Evolutionary conservation across 2,329 filamentous ascomycete species (phyloP).

Genomic region (Colletotrichum melonis): DNA sequence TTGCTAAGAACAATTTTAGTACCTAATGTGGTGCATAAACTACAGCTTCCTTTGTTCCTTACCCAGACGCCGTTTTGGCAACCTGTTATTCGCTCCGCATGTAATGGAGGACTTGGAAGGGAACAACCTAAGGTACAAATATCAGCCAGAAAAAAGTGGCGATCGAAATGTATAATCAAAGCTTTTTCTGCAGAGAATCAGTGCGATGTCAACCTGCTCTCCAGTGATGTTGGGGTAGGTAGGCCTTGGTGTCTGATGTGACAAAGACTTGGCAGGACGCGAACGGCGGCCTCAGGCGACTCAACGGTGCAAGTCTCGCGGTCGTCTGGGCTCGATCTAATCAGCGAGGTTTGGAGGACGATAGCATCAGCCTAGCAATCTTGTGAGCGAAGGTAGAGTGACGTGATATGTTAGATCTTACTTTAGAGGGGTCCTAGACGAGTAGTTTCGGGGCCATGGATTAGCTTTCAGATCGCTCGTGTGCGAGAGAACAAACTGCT

Average conservation of each 20-base stretch:
- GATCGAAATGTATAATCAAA: constrained; percentile 11
- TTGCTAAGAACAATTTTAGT: constrained; percentile 20
- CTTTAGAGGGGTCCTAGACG: constrained; percentile 58
- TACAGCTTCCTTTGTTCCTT: constrained; percentile 30
- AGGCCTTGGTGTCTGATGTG: constrained; percentile 20
- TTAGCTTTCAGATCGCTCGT: constrained; percentile 80
- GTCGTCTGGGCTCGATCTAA: background rate
- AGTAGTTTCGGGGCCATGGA: constrained; percentile 55
- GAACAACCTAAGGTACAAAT: constrained; percentile 38
- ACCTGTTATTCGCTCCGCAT: constrained; percentile 26
- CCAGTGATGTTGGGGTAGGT: constrained; percentile 29
- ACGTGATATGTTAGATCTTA: background rate
- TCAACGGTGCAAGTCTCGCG: background rate
- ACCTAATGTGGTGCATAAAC: constrained; percentile 9
- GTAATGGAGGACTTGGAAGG: constrained; percentile 23
- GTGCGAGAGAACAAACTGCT: constrained; percentile 93
- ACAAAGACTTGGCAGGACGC: constrained; percentile 11
- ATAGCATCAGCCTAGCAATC: background rate
- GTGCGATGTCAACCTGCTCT: constrained; percentile 29
- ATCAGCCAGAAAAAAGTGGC: constrained; percentile 36
- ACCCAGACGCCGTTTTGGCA: constrained; percentile 32
- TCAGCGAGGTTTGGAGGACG: background rate
- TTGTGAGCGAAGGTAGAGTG: background rate
- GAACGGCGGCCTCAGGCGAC: background rate
- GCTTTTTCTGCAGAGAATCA: constrained; percentile 33